phyloP scores from a whole-genome alignment of 768 basidiomycete species.

The Saitozyma sp. region DNA sequence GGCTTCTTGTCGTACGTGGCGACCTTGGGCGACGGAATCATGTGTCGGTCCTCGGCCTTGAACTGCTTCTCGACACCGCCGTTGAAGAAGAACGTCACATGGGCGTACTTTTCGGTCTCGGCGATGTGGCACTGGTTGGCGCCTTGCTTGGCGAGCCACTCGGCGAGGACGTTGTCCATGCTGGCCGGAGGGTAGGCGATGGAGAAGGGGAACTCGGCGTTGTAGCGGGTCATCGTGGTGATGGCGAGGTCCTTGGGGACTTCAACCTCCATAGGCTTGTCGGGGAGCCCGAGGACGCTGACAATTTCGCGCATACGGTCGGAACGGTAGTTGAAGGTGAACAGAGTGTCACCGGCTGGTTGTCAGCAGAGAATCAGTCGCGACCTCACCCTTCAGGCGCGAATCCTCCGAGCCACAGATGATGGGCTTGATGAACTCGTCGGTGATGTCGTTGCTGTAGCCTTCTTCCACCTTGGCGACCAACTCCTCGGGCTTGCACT shows the following conservation, averaged over 20 bases:
- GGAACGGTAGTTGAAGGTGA: conserved; percentile 97
- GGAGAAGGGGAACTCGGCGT: conserved; percentile 81
- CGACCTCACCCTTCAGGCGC: conserved; percentile 70
- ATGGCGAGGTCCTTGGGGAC: conserved; percentile 80
- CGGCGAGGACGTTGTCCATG: conserved; percentile 93
- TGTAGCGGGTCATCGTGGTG: conserved; percentile 92
- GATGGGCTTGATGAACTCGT: conserved; percentile 95
- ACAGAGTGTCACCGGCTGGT: conserved; percentile 79
- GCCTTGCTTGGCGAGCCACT: conserved; percentile 78
- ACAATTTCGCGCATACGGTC: conserved; percentile 92
- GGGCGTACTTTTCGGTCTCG: conserved; percentile 97
- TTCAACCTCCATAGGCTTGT: conserved; percentile 79
- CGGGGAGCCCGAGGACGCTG: conserved; percentile 74
- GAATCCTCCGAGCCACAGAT: conserved; percentile 77
- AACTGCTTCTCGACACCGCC: conserved; percentile 94
- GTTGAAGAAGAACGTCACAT: conserved; percentile 98
- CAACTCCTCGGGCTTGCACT: conserved; percentile 60
- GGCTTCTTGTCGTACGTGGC: conserved; percentile 91
- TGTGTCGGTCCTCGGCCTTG: conserved; percentile 72
- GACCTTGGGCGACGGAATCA: conserved; percentile 90
- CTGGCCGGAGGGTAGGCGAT: conserved; percentile 90
- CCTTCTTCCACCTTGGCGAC: conserved; percentile 69
- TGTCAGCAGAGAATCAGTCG: background rate
- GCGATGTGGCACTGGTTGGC: conserved; percentile 86
- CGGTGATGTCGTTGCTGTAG: conserved; percentile 82